Base-by-base conservation (phyloP, 306 rosid species). In the Rosa multiflora region DNA sequence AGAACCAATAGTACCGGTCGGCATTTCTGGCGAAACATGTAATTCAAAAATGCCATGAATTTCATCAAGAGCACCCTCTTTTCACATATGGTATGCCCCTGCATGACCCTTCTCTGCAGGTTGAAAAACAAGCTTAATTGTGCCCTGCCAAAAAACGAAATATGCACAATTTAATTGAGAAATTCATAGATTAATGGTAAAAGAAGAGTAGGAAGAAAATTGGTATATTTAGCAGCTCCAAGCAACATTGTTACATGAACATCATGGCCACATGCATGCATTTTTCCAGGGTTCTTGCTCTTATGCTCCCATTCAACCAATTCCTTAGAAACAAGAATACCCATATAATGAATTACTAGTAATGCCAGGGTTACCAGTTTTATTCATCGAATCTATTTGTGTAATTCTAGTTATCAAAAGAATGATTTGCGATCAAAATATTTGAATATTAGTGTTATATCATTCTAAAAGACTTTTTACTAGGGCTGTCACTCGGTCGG, bases 191-290 rank as follows among this genome's bases (percentile, higher is more conserved):
- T 0, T 18, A 53, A 8, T 32, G 35, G 35, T 32, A 32, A 2
- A 1, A 32, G 35, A 32, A 32, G 35, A 32, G 35, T 32, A 32
- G 35, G 35, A 32, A 32, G 35, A 32, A 32, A 32, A 32, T 32
- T 32, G 35, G 6, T 26, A 62, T 5, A 21, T 2, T 1, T 75
- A 17, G 91, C 94, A 17, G 91, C 94, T 76, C 91, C 94, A 46
- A 90, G 91, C 81, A 88, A 84, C 90, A 88, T 88, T 17, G 91
- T 75, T 1, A 83, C 89, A 66, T 90, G 94, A 74, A 84, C 83
- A 70, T 88, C 91, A 73, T 90, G 91, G 48, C 94, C 94, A 61
- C 91, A 90, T 46, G 91, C 90, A 62, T 88, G 94, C 94, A 90
- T 84, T 81, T 84, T 88, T 10, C 94, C 87, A 23, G 58, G 42